phyloP scores from a whole-genome alignment of 768 basidiomycete genomes.

The Kwoniella sp. region DNA sequence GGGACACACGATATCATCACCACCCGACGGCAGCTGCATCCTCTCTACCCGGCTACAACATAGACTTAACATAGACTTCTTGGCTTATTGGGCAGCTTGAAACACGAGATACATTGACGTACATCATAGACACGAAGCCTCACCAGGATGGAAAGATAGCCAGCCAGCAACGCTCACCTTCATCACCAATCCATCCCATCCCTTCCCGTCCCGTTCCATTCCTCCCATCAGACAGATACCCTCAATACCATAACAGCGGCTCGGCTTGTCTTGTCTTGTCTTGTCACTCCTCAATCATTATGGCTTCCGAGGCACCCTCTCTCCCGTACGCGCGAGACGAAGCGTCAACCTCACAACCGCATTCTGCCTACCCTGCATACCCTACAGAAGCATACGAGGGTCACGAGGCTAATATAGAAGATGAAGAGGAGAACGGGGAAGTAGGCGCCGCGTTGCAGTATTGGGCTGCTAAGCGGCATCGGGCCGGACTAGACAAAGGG shows the following conservation, averaged over 20 bases:
- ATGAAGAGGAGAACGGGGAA: constrained; percentile 18
- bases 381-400: constrained; percentile 20
- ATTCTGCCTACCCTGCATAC: constrained; percentile 35
- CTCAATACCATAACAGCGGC: no score
- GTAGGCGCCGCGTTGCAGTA: constrained; percentile 49
- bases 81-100: no score
- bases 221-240: no score
- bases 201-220: no score
- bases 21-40: not conserved
- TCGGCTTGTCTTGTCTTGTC: no score
- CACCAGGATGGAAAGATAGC: no score
- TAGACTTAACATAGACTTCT: no score
- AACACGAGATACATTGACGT: no score
- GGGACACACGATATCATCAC: constrained; percentile 1
- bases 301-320: constrained; percentile 31
- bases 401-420: constrained; percentile 15
- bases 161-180: no score
- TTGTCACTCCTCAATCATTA: not conserved
- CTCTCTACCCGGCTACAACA: not conserved
- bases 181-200: no score
- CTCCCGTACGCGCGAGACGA: constrained; percentile 51
- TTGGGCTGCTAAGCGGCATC: constrained; percentile 72
- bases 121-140: no score
- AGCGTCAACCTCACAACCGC: constrained; percentile 47
- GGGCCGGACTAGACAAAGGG: constrained; percentile 81